Base-by-base conservation (phyloP, 108 stramenopile genomes). In the Chaetoceros tenuissimus region DNA sequence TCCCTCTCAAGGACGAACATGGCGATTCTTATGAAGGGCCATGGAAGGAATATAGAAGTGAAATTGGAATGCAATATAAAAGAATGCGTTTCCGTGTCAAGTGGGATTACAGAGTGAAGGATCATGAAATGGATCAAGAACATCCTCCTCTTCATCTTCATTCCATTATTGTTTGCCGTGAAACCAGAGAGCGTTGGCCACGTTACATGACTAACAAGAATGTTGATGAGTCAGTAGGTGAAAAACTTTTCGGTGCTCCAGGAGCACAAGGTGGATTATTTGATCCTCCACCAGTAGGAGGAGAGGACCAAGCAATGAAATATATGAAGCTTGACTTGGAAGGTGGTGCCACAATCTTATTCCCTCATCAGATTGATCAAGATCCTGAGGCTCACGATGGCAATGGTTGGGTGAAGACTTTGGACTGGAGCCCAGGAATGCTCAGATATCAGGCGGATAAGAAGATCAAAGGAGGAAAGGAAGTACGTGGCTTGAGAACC, bases 401-500 rank as follows among this genome's bases (percentile, higher is more conserved):
- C 0, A 46, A 34, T 40, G 87, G 86, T 2, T 89, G 86, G 86
- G 87, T 89, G 18, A 82, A 77, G 7, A 69, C 59, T n/a, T 72
- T 94, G 48, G 92, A 94, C 67, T 94, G 92, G 92, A 75, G 87
- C 16, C 92, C 87, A 17, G 84, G 85, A 1, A 66, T 50, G 31
- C 70, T 84, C 22, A 78, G 92, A 7, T 94, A 81, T 64, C 92
- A 94, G 68, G 83, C 84, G 23, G 92, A 94, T 60, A 67, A 87
- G 34, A 94, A 94, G 58, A 69, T 84, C 19, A 46, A 74, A 43
- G 62, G 80, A 45, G 85, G 85, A 19, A 68, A 58, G 20, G 64
- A 71, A 31, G 23, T 94, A 7, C 71, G 83, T 54, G 85, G 85
- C 19, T 56, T 94, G 51, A 71, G 76, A 51, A 87, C 92, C 13